Conservation (phyloP, 2,329 filamentous ascomycete species). For the Aureobasidium sp. region DNA sequence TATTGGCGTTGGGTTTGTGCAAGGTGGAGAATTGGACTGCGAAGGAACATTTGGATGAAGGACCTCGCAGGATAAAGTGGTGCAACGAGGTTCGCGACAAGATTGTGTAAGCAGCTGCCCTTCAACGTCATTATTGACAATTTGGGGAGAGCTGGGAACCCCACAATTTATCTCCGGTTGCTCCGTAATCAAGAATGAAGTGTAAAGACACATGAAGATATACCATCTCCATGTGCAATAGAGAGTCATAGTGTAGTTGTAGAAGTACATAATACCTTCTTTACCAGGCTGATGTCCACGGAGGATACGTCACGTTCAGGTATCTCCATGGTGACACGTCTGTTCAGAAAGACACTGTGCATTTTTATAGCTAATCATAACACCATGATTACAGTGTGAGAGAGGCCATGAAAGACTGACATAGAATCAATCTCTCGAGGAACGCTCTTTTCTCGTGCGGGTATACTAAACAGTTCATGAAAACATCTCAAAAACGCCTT, state of each 20-base stretch:
- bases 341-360: too few species aligned
- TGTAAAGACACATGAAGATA: too few species aligned
- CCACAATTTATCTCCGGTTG: conserved; percentile 5
- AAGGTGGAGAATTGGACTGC: conserved; percentile 10
- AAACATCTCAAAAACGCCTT: neutral
- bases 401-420: neutral
- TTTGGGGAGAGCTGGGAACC: neutral
- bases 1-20: conserved; percentile 4
- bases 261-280: neutral
- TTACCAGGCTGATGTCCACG: neutral
- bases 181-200: neutral
- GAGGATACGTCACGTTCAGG: neutral
- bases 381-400: too few species aligned
- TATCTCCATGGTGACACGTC: too few species aligned
- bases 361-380: too few species aligned
- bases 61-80: neutral
- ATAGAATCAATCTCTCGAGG: neutral
- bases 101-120: conserved; percentile 2
- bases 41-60: conserved; percentile 1
- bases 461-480: conserved; percentile 1
- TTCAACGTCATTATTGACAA: conserved; percentile 3
- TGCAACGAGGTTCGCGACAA: neutral
- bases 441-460: neutral
- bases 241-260: neutral
- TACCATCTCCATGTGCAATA: neutral